Base-by-base conservation (phyloP, 768 basidiomycete genomes). In the Lentinula sp. region DNA sequence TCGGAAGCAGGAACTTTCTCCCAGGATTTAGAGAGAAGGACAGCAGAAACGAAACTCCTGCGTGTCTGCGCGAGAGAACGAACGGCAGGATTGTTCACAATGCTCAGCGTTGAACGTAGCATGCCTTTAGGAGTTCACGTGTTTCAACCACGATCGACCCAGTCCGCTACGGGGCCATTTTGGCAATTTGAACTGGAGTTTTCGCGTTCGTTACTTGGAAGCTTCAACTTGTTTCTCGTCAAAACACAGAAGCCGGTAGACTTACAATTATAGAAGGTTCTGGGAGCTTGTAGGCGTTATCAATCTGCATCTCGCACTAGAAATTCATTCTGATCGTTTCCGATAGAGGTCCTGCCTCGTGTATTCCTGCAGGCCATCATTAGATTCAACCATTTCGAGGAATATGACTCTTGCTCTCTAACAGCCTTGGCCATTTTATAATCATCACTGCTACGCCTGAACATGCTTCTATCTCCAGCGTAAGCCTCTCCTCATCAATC, bases 401-500 rank as follows among this genome's bases (percentile, higher is more conserved):
- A 67, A 65, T 65, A 65, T 72, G 68, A 69, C 59, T 67, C 62
- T 71, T 66, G 60, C 64, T 64, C 70, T 62, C 64, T 64, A 65
- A 55, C 65, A 65, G 69, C 46, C 36, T n/a, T 42, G 23, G 20
- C 28, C 49, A 36, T 23, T 32, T 51, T 51, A 33, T 51, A 48
- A 62, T 58, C 28, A 18, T 65, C 60, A 59, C 49, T 63, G 62
- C 63, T 64, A 54, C 66, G 59, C 68, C 54, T 18, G 53, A 72
- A 64, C 73, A 91, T 92, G 90, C 85, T 92, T 68, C 84, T 85
- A 73, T 91, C 90, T 65, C 91, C 91, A 72, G 85, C 89, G 91
- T 92, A 77, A 70, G 81, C 73, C 66, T 61, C 67, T 69, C 67
- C 28, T 28, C 28, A 28, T 28, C 28, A 28, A 2, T 65, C 64